Base-by-base conservation (phyloP, 768 basidiomycete species). In the Chlorophyllum brunneum region DNA sequence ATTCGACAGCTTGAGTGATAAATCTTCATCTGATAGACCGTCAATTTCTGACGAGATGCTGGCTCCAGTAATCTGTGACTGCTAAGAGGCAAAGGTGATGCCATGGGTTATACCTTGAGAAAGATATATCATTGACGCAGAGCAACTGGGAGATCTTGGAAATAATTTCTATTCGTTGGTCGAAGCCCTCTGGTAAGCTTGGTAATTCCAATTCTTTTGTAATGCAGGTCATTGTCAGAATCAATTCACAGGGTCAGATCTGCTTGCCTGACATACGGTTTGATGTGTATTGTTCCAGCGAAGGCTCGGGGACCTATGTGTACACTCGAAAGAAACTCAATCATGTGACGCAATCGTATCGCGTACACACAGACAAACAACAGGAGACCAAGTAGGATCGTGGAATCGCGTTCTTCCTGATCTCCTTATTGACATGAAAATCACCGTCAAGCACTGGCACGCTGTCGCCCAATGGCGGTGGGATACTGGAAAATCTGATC, bases 401-500 rank as follows among this genome's bases (percentile, higher is more conserved):
- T n/a, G n/a, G n/a, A n/a, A n/a, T n/a, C n/a, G n/a, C 50, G 43
- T 23, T 11, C 47, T 37, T 23, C 40, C 30, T 49, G 30, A 26
- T 33, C 6, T 39, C 26, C 48, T 27, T 18, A 7, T 31, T 29
- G 13, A 24, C 41, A 92, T 94, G 92, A 93, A 86, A 65, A 83
- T 94, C 16, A 81, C 70, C 33, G 74, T 95, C 57, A 93, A 92
- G 64, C 79, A 81, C 59, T 93, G 89, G 87, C 83, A 90, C 66
- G 88, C 88, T 2, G 86, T 95, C 34, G 93, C 92, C 0, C 83
- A 87, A 61, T 95, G 92, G 92, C 78, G 84, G 27, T 94, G 92
- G 92, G 84, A 92, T 59, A 78, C 72, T 0, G 76, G 78, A 1
- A 64, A 67, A 50, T 54, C 61, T 0, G 68, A 67, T 6, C 61